Base-by-base conservation (phyloP, 202 grass and related monocot genomes). In the Setaria viridis region DNA sequence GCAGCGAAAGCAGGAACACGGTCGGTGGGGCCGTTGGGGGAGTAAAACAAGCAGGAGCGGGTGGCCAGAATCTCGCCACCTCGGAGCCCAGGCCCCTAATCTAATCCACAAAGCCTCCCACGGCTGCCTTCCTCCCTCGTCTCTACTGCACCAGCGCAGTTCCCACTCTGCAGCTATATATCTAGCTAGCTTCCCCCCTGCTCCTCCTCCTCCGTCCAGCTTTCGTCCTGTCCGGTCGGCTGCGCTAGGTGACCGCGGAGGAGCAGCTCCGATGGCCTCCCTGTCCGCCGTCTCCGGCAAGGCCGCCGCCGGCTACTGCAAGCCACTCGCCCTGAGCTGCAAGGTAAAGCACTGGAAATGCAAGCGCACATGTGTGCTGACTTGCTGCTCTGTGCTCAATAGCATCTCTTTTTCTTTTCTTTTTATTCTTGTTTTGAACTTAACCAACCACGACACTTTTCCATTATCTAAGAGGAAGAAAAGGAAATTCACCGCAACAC, bases 261-360 rank as follows among this genome's bases (percentile, higher is more conserved):
- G 30, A 58, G 73, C 65, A 48, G 20, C 48, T 76, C 76, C 76
- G 39, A 97, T 97, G 94, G 89, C 91, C 8, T 48, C 87, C 21
- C 21, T 89, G 19, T 86, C 87, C 17, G 87, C 75, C 87, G 84
- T 81, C 65, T 91, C 80, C 42, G 76, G 83, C 64, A 82, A 41
- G 74, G 84, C 84, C 9, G 53, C 53, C 53, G 53, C 13, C 53
- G 82, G 84, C 5, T 54, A 62, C 76, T 76, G 63, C 85, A 88
- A 50, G 70, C 21, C 34, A 25, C 14, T 58, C 7, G 16, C 39
- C 8, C 11, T 60, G 8, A 70, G n/a, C n/a, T 88, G 72, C 72
- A 88, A 88, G 85, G 85, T 83, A 49, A 57, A 19, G 2, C 33
- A 71, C 37, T 34, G 2, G 14, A 46, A 45, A 34, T 62, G 25